Evolutionary conservation across 2,329 filamentous ascomycete species (phyloP).

Genomic region (Chalaropsis thielavioides): DNA sequence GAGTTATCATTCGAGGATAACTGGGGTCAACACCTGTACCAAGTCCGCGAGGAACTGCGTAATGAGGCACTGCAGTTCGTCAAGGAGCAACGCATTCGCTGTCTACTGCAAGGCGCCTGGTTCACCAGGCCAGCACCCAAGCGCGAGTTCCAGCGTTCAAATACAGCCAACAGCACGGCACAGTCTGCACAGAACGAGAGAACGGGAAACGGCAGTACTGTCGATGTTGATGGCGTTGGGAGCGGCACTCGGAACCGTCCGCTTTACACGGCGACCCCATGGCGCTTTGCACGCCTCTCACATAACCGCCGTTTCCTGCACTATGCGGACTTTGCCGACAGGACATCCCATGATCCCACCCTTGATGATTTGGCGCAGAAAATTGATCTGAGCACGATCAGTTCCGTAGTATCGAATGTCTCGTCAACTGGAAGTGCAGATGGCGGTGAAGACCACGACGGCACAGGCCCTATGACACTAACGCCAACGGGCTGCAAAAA

Average conservation of each 20-base stretch:
- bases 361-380: slow-evolving; percentile 64
- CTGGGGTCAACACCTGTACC: slow-evolving; percentile 79
- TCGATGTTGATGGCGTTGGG: slow-evolving; percentile 2
- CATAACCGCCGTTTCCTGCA: slow-evolving; percentile 85
- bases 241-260: slow-evolving; percentile 24
- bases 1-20: slow-evolving; percentile 86
- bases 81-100: slow-evolving; percentile 89
- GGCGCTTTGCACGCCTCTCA: slow-evolving; percentile 76
- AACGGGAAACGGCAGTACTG: slow-evolving; percentile 13
- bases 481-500: background rate
- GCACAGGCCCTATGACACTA: slow-evolving; percentile 13
- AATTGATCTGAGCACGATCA: slow-evolving; percentile 75
- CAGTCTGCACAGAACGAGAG: slow-evolving; percentile 8
- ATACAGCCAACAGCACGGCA: slow-evolving; percentile 26
- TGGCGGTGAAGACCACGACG: slow-evolving; percentile 31
- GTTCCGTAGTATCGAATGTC: slow-evolving; percentile 87
- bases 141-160: slow-evolving; percentile 30
- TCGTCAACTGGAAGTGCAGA: slow-evolving; percentile 47
- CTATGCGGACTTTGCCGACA: slow-evolving; percentile 67
- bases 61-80: slow-evolving; percentile 90
- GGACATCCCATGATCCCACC: slow-evolving; percentile 49
- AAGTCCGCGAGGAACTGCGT: slow-evolving; percentile 81
- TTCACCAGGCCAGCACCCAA: slow-evolving; percentile 44
- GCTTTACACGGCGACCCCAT: slow-evolving; percentile 40
- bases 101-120: slow-evolving; percentile 79